Evolutionary conservation across 2,329 filamentous ascomycete species (phyloP).

Genomic region (Ophiostoma ulmi): DNA sequence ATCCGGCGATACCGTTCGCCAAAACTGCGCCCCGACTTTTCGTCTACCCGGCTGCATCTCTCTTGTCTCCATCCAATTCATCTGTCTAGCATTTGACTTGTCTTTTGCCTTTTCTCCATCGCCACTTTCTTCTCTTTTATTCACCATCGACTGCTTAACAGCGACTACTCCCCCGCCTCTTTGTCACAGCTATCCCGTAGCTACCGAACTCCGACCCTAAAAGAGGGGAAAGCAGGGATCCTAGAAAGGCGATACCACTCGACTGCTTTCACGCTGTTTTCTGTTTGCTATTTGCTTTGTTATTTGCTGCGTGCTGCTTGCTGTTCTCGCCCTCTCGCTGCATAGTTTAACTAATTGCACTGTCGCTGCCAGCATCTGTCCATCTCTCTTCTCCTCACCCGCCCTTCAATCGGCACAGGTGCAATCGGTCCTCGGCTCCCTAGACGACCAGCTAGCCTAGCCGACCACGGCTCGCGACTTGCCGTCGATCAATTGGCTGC

Average conservation of each 20-base stretch:
- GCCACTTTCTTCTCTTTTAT: neutral
- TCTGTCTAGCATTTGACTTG: neutral
- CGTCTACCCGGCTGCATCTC: neutral
- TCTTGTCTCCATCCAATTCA: neutral
- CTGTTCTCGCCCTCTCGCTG: neutral
- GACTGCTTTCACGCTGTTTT: neutral
- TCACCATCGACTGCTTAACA: neutral
- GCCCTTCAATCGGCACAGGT: neutral
- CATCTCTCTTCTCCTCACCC: neutral
- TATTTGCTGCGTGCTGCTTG: neutral
- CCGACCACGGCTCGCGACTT: neutral
- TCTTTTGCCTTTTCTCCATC: neutral
- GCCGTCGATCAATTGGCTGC: neutral
- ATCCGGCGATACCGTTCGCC: slow-evolving; percentile 18
- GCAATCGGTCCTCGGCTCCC: neutral
- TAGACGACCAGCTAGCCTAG: neutral
- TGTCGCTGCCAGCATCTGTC: neutral
- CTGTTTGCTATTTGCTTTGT: neutral
- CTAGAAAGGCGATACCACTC: neutral
- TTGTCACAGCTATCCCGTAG: neutral
- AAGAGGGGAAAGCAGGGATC: slow-evolving; percentile 16
- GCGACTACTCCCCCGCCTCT: neutral
- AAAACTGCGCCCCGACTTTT: slow-evolving; percentile 6
- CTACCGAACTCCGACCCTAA: slow-evolving; percentile 12
- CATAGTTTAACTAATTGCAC: neutral